Evolutionary conservation across 441 rosid genomes (phyloP), one percentile per base, ranked within the genome.

Genomic region (Manihot esculenta): DNA sequence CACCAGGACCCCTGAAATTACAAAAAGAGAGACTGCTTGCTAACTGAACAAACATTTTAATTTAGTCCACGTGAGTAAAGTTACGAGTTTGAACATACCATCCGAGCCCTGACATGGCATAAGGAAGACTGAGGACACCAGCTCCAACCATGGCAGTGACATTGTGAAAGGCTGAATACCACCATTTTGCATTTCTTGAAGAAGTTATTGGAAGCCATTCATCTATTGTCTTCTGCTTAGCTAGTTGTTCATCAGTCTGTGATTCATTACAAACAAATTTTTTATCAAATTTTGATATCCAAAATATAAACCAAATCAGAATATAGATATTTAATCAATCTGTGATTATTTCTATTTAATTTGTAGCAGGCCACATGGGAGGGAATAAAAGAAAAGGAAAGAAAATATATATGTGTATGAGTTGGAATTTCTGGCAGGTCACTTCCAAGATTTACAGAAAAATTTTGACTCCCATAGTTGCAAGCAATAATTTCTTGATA

Each of bases 61-160:
- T 35, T 35, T 35, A 35, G 41, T 35, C 41, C 5, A 30, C 4
- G 35, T 30, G 2, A 2, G 27, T 27, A 56, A 42, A 66, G 48
- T 21, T 41, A 38, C 35, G 24, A n/a, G 21, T n/a, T 8, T 18
- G 51, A 26, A 54, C 76, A 12, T 70, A 90, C 96, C 96, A 90
- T 78, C 96, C 96, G 23, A 90, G 96, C 57, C 85, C 83, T 1
- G 93, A 7, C 93, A 90, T 84, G 75, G 96, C 93, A 44, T 76
- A 87, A 10, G 93, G 96, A 64, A 90, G 91, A 70, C 96, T 67
- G 64, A 90, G 96, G 66, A 90, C 93, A 56, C 96, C 96, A 20
- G 93, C 93, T 61, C 96, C 96, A 63, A 90, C 96, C 91, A 90
- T 90, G 72, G 96, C 93, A 6, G 94, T 91, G 80, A 90, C 91